phyloP scores from a whole-genome alignment of 345 rosid genomes.

The Xanthoceras sorbifolium region DNA sequence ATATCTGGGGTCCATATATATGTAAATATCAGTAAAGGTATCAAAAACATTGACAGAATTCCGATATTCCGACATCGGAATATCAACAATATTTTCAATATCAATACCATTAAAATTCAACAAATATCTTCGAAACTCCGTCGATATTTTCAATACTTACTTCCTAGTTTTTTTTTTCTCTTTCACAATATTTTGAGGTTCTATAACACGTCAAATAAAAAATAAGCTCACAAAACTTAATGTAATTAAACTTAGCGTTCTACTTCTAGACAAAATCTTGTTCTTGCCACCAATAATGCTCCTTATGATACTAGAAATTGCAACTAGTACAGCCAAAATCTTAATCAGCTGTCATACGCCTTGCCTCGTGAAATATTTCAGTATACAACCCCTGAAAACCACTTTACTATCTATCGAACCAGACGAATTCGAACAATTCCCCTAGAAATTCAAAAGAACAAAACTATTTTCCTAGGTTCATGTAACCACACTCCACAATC shows the following conservation, averaged over 20 bases:
- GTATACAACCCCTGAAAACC: too few relatives aligned
- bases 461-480: background rate
- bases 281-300: background rate
- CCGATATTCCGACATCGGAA: background rate
- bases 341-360: background rate
- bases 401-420: background rate
- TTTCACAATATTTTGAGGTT: too few relatives aligned
- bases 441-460: background rate
- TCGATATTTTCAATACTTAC: background rate
- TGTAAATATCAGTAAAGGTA: background rate
- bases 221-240: too few relatives aligned
- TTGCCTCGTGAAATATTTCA: too few relatives aligned
- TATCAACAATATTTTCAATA: background rate
- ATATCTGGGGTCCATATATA: background rate
- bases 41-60: background rate
- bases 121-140: background rate
- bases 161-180: too few relatives aligned
- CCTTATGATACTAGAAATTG: background rate
- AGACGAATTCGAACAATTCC: background rate
- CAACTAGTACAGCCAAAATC: background rate
- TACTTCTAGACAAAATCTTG: background rate
- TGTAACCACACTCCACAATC: background rate
- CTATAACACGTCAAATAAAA: too few relatives aligned
- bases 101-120: background rate
- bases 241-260: background rate